Evolutionary conservation across 768 basidiomycete genomes (phyloP).

Genomic region (Russula virescens): DNA sequence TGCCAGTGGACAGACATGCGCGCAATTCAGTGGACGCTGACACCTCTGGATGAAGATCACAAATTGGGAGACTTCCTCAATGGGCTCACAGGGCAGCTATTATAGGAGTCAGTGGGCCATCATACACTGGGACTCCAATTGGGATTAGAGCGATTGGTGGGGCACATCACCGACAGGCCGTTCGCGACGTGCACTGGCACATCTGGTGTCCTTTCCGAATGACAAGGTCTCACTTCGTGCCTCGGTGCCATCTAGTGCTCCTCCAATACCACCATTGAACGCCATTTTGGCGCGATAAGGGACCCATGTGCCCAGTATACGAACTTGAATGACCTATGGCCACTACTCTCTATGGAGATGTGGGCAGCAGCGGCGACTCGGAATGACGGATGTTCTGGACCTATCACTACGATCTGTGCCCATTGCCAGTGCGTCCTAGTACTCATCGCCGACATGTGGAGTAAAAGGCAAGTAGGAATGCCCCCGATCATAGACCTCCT

Average conservation of each 20-base stretch:
- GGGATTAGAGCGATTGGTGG: background rate
- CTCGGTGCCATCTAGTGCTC: conserved; percentile 12
- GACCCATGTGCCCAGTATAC: background rate
- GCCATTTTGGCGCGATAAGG: conserved; percentile 8
- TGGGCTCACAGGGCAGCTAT: conserved; percentile 7
- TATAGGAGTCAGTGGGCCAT: background rate
- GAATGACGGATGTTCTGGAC: background rate
- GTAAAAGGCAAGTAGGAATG: background rate
- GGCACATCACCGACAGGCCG: background rate
- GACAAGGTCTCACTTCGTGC: conserved; percentile 9
- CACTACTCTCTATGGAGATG: conserved; percentile 1
- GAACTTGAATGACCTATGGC: conserved; percentile 7
- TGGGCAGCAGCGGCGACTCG: conserved; percentile 5
- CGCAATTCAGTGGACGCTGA: conserved; percentile 1
- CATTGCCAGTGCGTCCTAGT: background rate
- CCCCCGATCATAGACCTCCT: background rate
- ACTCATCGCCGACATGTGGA: background rate
- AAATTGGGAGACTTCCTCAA: conserved; percentile 11
- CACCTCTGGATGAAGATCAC: conserved; percentile 8
- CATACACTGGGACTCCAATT: background rate
- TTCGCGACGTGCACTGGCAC: conserved; percentile 6
- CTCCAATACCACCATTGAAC: background rate
- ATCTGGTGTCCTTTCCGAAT: conserved; percentile 5
- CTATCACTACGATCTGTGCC: background rate
- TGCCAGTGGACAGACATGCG: no score